These are phyloP conservation scores for Solanum hybrid DNA, from an alignment of 305 asterid species.

Conservation along the genomic window DNA sequence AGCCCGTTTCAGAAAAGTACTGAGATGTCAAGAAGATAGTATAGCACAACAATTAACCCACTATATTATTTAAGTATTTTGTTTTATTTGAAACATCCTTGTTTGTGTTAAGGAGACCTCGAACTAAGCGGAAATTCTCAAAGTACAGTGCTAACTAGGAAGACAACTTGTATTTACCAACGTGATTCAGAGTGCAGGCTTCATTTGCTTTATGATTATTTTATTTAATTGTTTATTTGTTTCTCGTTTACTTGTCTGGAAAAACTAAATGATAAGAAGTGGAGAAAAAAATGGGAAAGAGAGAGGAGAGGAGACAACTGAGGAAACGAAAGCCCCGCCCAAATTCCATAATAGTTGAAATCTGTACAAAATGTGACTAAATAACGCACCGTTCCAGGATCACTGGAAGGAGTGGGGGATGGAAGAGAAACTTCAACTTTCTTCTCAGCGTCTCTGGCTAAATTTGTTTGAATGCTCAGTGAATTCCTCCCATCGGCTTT, in stretches of 20 bases:
- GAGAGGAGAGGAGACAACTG: not conserved
- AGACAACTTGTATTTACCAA: not conserved
- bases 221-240: not conserved
- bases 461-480: conserved; percentile 34
- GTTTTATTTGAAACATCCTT: not conserved
- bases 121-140: not conserved
- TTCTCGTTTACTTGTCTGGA: conserved; percentile 25
- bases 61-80: not conserved
- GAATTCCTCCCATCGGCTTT: conserved; percentile 52
- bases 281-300: not conserved
- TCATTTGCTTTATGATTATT: not conserved
- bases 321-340: not conserved
- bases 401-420: conserved; percentile 90
- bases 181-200: not conserved
- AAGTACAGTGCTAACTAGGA: not conserved
- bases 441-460: conserved; percentile 33
- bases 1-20: not conserved
- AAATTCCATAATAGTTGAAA: conserved; percentile 12
- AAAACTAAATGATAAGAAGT: conserved; percentile 3
- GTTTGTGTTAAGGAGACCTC: not conserved
- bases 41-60: not conserved
- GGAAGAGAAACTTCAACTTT: conserved; percentile 90
- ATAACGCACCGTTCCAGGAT: conserved; percentile 93
- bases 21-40: not conserved
- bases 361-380: conserved; percentile 49